Percentiles rank a stretch among this genome's conserved stretches.
Conservation (phyloP, 2,329 filamentous ascomycete genomes). For the Xylaria sp. region DNA sequence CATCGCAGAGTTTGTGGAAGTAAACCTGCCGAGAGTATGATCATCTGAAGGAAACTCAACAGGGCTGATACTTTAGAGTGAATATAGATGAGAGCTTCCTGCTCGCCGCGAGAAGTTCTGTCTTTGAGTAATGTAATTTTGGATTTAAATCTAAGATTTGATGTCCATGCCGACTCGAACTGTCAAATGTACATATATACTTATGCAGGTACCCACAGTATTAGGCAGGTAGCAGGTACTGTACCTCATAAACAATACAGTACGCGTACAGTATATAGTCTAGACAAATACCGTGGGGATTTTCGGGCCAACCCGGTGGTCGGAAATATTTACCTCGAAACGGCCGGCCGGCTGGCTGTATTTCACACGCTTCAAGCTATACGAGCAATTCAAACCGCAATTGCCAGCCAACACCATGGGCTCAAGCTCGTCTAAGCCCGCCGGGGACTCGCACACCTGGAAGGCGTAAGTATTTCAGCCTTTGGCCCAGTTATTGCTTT, state of each 20-base stretch:
- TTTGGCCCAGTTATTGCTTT: not conserved
- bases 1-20: slow-evolving; percentile 4
- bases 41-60: not conserved
- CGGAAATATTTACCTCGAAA: slow-evolving; percentile 45
- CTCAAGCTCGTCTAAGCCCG: slow-evolving; percentile 66
- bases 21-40: slow-evolving; percentile 1
- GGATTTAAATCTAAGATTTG: too few species aligned
- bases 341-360: slow-evolving; percentile 24
- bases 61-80: not conserved
- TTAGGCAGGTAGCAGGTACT: not conserved
- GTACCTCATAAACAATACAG: not conserved
- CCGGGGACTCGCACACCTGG: slow-evolving; percentile 61
- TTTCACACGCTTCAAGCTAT: slow-evolving; percentile 31
- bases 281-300: slow-evolving; percentile 29
- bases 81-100: too few species aligned
- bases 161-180: too few species aligned
- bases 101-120: too few species aligned
- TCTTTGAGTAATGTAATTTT: too few species aligned
- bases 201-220: not conserved
- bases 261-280: not conserved
- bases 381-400: slow-evolving; percentile 41
- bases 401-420: slow-evolving; percentile 62
- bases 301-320: slow-evolving; percentile 37
- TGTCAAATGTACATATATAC: too few species aligned
- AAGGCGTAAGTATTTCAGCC: slow-evolving; percentile 61